phyloP scores from a whole-genome alignment of 495 filamentous ascomycete species.

The Penicillium pancosmium region DNA sequence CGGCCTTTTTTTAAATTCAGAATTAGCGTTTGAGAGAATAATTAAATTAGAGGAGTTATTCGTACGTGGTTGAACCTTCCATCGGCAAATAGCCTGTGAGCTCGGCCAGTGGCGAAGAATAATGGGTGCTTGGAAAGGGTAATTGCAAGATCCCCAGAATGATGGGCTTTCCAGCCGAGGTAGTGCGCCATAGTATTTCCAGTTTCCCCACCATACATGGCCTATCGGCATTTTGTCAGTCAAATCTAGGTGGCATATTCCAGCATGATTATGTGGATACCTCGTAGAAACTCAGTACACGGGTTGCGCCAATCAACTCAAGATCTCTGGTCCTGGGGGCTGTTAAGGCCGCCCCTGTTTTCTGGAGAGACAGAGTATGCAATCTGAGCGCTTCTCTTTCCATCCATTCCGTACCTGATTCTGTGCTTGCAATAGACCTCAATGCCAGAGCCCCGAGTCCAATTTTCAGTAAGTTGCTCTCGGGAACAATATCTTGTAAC shows the following conservation, averaged over 20 bases:
- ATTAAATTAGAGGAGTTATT: not conserved
- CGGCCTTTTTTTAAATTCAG: not conserved
- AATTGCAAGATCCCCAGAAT: constrained; percentile 14
- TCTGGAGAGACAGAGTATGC: constrained; percentile 5
- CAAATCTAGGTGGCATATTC: not conserved
- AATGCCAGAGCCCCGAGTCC: constrained; percentile 12
- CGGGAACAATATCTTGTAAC: constrained; percentile 9
- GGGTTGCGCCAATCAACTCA: constrained; percentile 8
- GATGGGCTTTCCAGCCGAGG: constrained; percentile 8
- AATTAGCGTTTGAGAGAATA: not conserved
- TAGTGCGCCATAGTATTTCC: not conserved
- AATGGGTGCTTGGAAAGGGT: constrained; percentile 7
- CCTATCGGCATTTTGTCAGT: constrained; percentile 7
- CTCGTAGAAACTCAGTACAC: constrained; percentile 16
- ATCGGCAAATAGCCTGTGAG: constrained; percentile 16
- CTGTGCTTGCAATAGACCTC: not conserved
- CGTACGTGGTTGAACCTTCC: constrained; percentile 7
- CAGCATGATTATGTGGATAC: not conserved
- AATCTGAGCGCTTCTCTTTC: constrained; percentile 11
- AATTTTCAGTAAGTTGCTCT: constrained; percentile 7
- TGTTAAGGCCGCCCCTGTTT: constrained; percentile 3
- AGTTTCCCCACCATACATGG: constrained; percentile 12
- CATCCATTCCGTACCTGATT: not conserved
- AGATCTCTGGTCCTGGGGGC: not conserved
- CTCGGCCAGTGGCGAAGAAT: constrained; percentile 7